Evolutionary conservation across 1,284 basidiomycete genomes (phyloP), one percentile per base, ranked within the genome.

Genomic region (Veloporphyrellus conicus): DNA sequence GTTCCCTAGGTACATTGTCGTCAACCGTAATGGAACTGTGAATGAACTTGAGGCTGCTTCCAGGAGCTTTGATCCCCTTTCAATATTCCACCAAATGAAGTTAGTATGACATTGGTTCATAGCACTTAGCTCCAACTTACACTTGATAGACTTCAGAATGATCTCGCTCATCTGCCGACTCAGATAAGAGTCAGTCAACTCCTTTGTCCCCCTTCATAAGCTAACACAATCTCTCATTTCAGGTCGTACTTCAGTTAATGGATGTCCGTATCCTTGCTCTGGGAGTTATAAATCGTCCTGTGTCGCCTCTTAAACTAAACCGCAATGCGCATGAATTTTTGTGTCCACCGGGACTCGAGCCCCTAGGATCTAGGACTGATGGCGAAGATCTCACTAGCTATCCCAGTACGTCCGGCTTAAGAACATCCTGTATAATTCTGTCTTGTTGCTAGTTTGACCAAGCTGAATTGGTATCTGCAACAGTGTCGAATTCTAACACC

Each of bases 211-310:
- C n/a, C 47, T 57, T 37, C 46, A 29, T 20, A 10, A 28, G 18
- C 29, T 63, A 23, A 59, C 18, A 4, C 31, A 25, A 11, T 27
- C 18, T 38, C 10, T 16, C 14, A 37, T 39, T 48, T 20, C 41
- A 87, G 84, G 72, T 85, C 23, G 73, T 89, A 16, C 73, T 87
- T 14, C 76, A 84, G 59, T 71, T 90, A 40, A 70, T 75, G 11
- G 87, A 90, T 60, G 78, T 87, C 16, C 77, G 87, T n/a, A 76
- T 90, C 43, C 64, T 90, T 45, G 84, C 79, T 1, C 71, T 89
- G 28, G 87, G 87, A 6, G 79, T 80, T 0, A 70, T 84, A 29
- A 74, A 76, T 49, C 75, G 69, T 37, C 81, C 83, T 5, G 72
- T 73, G 45, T 79, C 77, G 45, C 63, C 72, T 31, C 70, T 83